Percentiles rank a stretch among this genome's conserved stretches.
Conservation (phyloP, 2,329 filamentous ascomycete genomes). For the Ascochyta koolunga region DNA sequence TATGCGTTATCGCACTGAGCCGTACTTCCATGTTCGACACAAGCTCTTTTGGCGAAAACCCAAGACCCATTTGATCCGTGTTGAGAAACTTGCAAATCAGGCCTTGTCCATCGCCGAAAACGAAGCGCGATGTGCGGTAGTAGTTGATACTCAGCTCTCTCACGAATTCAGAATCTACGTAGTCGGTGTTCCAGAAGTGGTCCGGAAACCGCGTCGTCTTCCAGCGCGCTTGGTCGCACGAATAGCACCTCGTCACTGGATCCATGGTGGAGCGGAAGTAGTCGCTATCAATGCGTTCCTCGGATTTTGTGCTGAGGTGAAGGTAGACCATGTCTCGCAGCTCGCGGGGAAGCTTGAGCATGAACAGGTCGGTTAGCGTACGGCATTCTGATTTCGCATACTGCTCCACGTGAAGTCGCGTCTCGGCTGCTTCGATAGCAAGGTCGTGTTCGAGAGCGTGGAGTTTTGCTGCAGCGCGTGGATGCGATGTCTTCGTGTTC, state of each 20-base stretch:
- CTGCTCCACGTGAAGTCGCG: slow-evolving; percentile 5
- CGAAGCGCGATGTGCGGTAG: slow-evolving; percentile 26
- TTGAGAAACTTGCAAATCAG: slow-evolving; percentile 24
- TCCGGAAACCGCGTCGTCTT: slow-evolving; percentile 23
- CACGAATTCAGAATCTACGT: slow-evolving; percentile 11
- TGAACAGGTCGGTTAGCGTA: slow-evolving; percentile 11
- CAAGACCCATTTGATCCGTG: slow-evolving; percentile 21
- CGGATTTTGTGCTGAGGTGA: slow-evolving; percentile 16
- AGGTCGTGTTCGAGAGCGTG: slow-evolving; percentile 8
- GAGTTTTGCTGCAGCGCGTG: background rate
- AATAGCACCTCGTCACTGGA: slow-evolving; percentile 23
- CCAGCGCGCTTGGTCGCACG: slow-evolving; percentile 23
- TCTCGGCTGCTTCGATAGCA: slow-evolving; percentile 9
- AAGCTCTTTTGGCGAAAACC: slow-evolving; percentile 14
- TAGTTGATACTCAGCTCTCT: slow-evolving; percentile 26
- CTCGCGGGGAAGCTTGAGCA: slow-evolving; percentile 21
- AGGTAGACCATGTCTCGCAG: slow-evolving; percentile 29
- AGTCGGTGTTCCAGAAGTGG: slow-evolving; percentile 23
- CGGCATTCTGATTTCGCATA: slow-evolving; percentile 25
- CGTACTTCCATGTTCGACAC: slow-evolving; percentile 22
- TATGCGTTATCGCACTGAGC: slow-evolving; percentile 23
- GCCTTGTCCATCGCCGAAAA: slow-evolving; percentile 24
- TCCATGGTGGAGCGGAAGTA: slow-evolving; percentile 29
- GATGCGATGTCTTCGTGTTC: background rate
- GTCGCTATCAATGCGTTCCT: slow-evolving; percentile 24